Base-by-base conservation (phyloP, 2,329 filamentous ascomycete genomes). In the Colletotrichum tanaceti region DNA sequence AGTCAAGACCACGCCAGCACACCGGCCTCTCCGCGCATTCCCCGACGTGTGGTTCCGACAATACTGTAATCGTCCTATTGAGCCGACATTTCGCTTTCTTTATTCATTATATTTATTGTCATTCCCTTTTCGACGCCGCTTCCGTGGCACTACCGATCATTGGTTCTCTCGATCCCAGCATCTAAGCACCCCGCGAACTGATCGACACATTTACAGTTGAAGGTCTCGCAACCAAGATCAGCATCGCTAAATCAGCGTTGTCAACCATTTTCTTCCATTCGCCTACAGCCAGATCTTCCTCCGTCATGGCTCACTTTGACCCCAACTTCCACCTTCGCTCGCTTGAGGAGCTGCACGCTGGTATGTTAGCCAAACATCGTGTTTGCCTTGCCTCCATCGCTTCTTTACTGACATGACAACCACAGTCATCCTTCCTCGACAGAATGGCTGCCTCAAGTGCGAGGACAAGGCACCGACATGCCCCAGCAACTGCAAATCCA, bases 361-460 rank as follows among this genome's bases (percentile, higher is more conserved):
- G 70, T 71, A 68, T 58, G 70, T 49, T 7, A 10, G 10, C 35
- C 13, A 13, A 9, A 44, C 13, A 53, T 44, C 5, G 35, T 35
- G 20, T 14, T 16, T 11, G n/a, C 57, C 52, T 1, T 16, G n/a
- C 18, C 18, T 38, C 18, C 13, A 7, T 6, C 5, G 28, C 9
- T 24, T 9, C 13, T 20, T 62, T 58, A 39, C 58, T 70, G 57
- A 67, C 59, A 68, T 16, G 11, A 24, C 10, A 2, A 10, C 35
- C 22, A 11, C 32, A 71, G 69, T 69, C 28, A 76, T 85, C 50
- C 72, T 79, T 18, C 79, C 77, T 44, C 79, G 84, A 74, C 77
- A 80, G 60, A 76, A 77, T 44, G 77, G 75, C 9, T 88, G 85
- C 71, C 78, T 85, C 11, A 72, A 79, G 50, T 88, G 86, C 74